phyloP scores from a whole-genome alignment of 495 filamentous ascomycete genomes.

The Tricharina praecox region DNA sequence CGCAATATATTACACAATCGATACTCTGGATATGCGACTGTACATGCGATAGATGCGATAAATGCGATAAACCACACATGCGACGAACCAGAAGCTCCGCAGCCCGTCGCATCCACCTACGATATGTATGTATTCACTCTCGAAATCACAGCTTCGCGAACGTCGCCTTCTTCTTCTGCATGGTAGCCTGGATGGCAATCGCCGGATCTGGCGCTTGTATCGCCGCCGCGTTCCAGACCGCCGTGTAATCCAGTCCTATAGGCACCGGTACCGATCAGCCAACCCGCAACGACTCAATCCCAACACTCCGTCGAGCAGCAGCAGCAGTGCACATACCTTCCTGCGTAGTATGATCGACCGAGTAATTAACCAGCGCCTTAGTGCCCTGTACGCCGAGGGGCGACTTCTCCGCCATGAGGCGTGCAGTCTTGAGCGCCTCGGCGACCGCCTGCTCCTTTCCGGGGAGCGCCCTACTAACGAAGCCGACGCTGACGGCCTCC shows the following conservation, averaged over 20 bases:
- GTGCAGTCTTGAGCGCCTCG: constrained; percentile 48
- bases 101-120: too few species aligned
- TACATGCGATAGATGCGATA: too few species aligned
- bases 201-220: constrained; percentile 67
- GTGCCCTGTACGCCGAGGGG: constrained; percentile 85
- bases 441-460: constrained; percentile 44
- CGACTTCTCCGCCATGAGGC: constrained; percentile 59
- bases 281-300: background rate
- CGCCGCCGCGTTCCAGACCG: constrained; percentile 69
- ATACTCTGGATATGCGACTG: too few species aligned
- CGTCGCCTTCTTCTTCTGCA: constrained; percentile 61
- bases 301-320: background rate
- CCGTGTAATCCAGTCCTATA: constrained; percentile 66
- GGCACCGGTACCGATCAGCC: too few species aligned
- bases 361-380: constrained; percentile 81
- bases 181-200: constrained; percentile 52
- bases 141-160: constrained; percentile 84
- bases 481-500: constrained; percentile 68
- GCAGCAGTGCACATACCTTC: constrained; percentile 41
- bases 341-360: constrained; percentile 55
- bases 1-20: too few species aligned
- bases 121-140: too few species aligned
- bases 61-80: too few species aligned
- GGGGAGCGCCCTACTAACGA: constrained; percentile 63
- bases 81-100: too few species aligned